Conservation (phyloP, 1,139 yeast genomes). For the Meyerozyma sp. region DNA sequence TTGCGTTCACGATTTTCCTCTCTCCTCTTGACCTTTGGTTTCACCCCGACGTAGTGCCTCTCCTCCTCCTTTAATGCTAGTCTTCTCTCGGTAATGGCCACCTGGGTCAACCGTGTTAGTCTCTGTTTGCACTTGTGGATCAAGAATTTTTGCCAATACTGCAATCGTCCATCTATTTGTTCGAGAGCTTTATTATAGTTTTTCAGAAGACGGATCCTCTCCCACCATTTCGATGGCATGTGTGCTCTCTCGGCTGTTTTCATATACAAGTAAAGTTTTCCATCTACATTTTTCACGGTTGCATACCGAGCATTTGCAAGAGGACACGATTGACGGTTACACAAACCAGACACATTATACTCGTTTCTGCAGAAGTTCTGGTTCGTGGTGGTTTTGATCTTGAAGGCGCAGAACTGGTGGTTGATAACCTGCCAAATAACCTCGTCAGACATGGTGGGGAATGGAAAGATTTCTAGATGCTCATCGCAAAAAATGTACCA, state of each 20-base stretch:
- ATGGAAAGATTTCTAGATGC: background rate
- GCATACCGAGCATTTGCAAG: constrained; percentile 95
- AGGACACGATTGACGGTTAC: constrained; percentile 92
- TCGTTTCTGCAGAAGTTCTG: constrained; percentile 86
- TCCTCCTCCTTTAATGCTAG: constrained; percentile 87
- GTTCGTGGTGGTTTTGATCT: constrained; percentile 70
- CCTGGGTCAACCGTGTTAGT: constrained; percentile 89
- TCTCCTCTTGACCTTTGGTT: constrained; percentile 90
- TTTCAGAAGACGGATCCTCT: constrained; percentile 80
- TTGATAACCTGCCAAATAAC: constrained; percentile 89
- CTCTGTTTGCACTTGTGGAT: constrained; percentile 95
- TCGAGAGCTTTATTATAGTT: constrained; percentile 82
- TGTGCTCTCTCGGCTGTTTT: constrained; percentile 97
- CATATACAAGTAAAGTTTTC: constrained; percentile 85
- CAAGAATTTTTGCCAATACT: constrained; percentile 90
- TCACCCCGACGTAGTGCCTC: constrained; percentile 85
- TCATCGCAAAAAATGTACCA: background rate
- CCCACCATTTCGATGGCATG: constrained; percentile 92
- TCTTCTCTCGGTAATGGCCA: constrained; percentile 93
- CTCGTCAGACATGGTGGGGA: constrained; percentile 42
- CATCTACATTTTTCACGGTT: constrained; percentile 85
- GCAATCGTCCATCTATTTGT: constrained; percentile 81
- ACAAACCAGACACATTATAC: constrained; percentile 85
- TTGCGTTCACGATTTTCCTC: constrained; percentile 93
- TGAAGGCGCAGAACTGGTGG: constrained; percentile 86